Conservation (phyloP, 345 rosid genomes). For the Aquilaria sinensis region DNA sequence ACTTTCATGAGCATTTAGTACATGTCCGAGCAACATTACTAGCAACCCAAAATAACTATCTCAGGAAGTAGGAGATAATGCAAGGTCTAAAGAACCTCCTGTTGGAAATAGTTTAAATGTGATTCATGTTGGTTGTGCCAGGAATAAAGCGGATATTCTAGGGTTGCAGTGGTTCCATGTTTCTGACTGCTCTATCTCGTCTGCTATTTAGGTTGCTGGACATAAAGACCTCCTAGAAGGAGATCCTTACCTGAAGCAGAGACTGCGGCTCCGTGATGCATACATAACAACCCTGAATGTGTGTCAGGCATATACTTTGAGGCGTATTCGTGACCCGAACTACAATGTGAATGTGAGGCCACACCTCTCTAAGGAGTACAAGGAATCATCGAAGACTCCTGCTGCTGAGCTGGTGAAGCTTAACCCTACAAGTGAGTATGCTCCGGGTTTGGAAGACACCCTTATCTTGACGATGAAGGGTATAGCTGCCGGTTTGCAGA, state of each 20-base stretch:
- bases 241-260: constrained; percentile 88
- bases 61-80: no score
- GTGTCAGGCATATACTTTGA: constrained; percentile 89
- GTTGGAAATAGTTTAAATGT: no score
- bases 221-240: constrained; percentile 93
- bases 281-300: constrained; percentile 89
- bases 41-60: no score
- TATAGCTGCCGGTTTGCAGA: constrained; percentile 91
- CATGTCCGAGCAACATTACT: no score
- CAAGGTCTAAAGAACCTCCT: no score
- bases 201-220: constrained; percentile 49
- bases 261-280: constrained; percentile 87
- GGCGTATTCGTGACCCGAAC: constrained; percentile 73
- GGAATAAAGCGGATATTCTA: background rate
- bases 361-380: constrained; percentile 61
- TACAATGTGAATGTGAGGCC: constrained; percentile 70
- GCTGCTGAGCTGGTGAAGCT: constrained; percentile 79
- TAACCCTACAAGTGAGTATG: constrained; percentile 85
- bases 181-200: no score
- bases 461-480: constrained; percentile 98
- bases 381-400: constrained; percentile 57
- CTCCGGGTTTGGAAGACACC: constrained; percentile 92
- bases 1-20: no score
- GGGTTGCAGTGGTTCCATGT: no score
- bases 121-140: no score